Percentiles rank a stretch among this genome's conserved stretches.
Evolutionary conservation across 805 yeast genomes (phyloP).

Genomic region (Metschnikowia picachoensis): DNA sequence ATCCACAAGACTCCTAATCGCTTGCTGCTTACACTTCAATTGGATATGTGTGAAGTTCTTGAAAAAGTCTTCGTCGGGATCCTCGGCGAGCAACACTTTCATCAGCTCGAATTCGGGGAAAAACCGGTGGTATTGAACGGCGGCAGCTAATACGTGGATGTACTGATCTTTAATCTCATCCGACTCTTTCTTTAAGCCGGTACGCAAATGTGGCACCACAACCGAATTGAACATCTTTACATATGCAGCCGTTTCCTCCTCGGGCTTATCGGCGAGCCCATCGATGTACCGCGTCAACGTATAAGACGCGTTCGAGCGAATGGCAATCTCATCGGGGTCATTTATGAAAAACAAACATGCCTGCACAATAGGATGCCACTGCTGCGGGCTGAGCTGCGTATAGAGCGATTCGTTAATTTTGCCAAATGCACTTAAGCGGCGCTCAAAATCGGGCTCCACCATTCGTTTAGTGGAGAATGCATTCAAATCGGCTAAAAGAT

Average conservation of each 20-base stretch:
- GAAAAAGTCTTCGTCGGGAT: slow-evolving; percentile 82
- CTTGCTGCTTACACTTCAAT: slow-evolving; percentile 78
- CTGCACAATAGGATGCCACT: slow-evolving; percentile 80
- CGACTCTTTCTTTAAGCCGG: slow-evolving; percentile 56
- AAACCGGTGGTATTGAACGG: slow-evolving; percentile 46
- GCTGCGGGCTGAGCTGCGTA: slow-evolving; percentile 39
- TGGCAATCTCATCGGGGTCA: slow-evolving; percentile 74
- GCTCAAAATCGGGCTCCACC: slow-evolving; percentile 76
- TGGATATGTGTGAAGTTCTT: slow-evolving; percentile 78
- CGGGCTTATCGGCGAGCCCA: slow-evolving; percentile 32
- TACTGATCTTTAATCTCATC: slow-evolving; percentile 72
- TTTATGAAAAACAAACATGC: slow-evolving; percentile 66
- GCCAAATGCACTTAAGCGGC: slow-evolving; percentile 65
- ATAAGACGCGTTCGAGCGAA: slow-evolving; percentile 73
- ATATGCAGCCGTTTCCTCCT: slow-evolving; percentile 25
- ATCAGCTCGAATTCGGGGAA: slow-evolving; percentile 58
- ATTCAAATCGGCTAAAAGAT: slow-evolving; percentile 62
- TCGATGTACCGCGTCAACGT: slow-evolving; percentile 65
- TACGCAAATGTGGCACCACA: slow-evolving; percentile 60
- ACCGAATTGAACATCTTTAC: slow-evolving; percentile 45
- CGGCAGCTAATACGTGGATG: slow-evolving; percentile 59
- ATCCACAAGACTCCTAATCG: slow-evolving; percentile 61
- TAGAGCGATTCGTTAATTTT: slow-evolving; percentile 56
- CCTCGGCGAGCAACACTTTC: slow-evolving; percentile 57
- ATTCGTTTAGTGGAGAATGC: slow-evolving; percentile 59